A percentile compares a stretch with the other conserved stretches of the same genome.
Conservation (phyloP, 2,329 filamentous ascomycete species). For the Zymoseptoria tritici region DNA sequence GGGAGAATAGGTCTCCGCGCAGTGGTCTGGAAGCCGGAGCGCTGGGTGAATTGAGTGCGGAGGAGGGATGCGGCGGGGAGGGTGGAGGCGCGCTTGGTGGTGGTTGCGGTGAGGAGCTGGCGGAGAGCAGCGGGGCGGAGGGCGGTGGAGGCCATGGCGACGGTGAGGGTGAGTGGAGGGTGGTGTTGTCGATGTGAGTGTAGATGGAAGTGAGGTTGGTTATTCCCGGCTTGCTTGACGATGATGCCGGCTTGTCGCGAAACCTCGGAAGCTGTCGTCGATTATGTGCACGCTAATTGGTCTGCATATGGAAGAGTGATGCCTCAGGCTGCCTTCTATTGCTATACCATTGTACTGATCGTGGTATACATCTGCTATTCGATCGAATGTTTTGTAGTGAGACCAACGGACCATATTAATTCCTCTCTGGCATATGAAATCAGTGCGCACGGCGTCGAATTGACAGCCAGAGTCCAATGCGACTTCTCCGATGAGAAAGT, state of each 20-base stretch:
- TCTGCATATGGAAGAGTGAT: too few species aligned
- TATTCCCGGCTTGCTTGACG: not conserved
- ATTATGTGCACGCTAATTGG: not conserved
- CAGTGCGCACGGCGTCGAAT: too few species aligned
- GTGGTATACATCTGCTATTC: too few species aligned
- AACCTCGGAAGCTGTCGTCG: not conserved
- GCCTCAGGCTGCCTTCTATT: too few species aligned
- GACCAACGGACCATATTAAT: too few species aligned
- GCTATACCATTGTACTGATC: too few species aligned
- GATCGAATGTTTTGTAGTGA: too few species aligned
- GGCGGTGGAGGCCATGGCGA: slow-evolving; percentile 45
- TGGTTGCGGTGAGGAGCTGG: slow-evolving; percentile 35
- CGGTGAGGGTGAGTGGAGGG: slow-evolving; percentile 13
- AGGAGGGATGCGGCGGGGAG: slow-evolving; percentile 25
- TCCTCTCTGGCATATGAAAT: too few species aligned
- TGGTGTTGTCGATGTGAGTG: not conserved
- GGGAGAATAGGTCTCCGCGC: slow-evolving; percentile 69
- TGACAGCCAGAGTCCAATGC: not conserved
- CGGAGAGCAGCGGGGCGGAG: slow-evolving; percentile 44
- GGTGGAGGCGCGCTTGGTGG: slow-evolving; percentile 34
- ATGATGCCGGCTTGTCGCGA: not conserved
- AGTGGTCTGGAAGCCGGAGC: slow-evolving; percentile 82
- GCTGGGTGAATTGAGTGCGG: slow-evolving; percentile 27
- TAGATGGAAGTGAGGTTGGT: not conserved
- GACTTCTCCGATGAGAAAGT: not conserved